Conservation (phyloP, 1,284 basidiomycete species). For the Leccinum fallax region DNA sequence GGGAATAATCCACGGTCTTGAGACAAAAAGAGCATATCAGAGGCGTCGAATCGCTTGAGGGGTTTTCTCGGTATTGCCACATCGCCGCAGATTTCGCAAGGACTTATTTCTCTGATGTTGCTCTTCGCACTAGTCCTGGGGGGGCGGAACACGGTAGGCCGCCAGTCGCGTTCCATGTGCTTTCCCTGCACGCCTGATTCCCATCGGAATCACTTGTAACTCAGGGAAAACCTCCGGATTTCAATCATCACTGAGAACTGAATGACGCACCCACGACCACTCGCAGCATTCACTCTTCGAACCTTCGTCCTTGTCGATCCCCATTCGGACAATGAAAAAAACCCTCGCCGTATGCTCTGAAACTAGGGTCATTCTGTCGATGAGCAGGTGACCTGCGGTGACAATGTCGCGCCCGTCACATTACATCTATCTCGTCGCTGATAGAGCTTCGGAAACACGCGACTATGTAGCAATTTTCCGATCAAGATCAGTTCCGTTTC, state of each 20-base stretch:
- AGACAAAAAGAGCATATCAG: not conserved
- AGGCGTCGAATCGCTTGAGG: conserved; percentile 2
- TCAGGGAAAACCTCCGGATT: conserved; percentile 2
- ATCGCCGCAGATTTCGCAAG: not conserved
- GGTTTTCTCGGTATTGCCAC: conserved; percentile 5
- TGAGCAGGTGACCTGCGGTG: not conserved
- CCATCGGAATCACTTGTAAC: conserved; percentile 4
- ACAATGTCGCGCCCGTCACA: conserved; percentile 1
- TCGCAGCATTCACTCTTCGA: not conserved
- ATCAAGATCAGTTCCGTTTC: conserved; percentile 4
- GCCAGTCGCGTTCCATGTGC: conserved; percentile 3
- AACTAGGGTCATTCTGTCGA: conserved; percentile 9
- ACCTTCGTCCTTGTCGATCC: conserved; percentile 6
- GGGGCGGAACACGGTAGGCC: not conserved
- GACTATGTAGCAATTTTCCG: conserved; percentile 6
- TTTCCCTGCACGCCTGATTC: conserved; percentile 7
- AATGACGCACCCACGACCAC: conserved; percentile 2
- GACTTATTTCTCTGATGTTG: not conserved
- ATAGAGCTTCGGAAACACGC: not conserved
- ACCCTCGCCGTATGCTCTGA: conserved; percentile 5
- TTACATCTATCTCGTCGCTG: conserved; percentile 11
- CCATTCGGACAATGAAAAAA: conserved; percentile 6
- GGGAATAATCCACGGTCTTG: not conserved
- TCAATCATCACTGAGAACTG: not conserved
- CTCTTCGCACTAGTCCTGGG: not conserved